Evolutionary conservation across 106 monocot species (phyloP).

Genomic region (Vanilla planifolia): DNA sequence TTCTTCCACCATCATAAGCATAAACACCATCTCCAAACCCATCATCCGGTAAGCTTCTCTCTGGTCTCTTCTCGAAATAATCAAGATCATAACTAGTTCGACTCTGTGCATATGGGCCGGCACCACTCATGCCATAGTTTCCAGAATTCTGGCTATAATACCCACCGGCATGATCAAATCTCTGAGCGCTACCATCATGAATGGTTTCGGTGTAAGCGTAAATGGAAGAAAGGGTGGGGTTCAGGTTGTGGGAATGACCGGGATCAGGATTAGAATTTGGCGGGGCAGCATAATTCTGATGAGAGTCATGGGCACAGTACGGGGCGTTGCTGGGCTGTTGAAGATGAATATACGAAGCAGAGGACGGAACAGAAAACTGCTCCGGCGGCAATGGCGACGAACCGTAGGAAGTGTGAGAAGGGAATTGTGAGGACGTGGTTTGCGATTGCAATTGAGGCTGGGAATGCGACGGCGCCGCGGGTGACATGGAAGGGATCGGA

Average conservation of each 20-base stretch:
- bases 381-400: conserved; percentile 24
- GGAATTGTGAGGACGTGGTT: conserved; percentile 10
- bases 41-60: conserved; percentile 15
- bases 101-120: background rate
- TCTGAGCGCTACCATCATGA: conserved; percentile 9
- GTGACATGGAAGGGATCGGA: conserved; percentile 16
- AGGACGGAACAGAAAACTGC: background rate
- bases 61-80: conserved; percentile 17
- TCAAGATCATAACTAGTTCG: conserved; percentile 14
- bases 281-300: conserved; percentile 6
- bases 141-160: conserved; percentile 10
- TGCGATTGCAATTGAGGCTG: conserved; percentile 6
- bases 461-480: conserved; percentile 18
- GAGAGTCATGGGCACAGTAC: conserved; percentile 21
- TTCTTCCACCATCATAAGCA: conserved; percentile 62
- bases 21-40: conserved; percentile 59
- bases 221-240: conserved; percentile 2
- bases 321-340: conserved; percentile 12
- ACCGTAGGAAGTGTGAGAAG: conserved; percentile 20
- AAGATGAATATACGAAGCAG: conserved; percentile 15
- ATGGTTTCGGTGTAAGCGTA: conserved; percentile 27
- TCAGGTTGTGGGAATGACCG: background rate
- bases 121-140: conserved; percentile 11
- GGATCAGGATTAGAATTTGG: conserved; percentile 14
- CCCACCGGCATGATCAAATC: conserved; percentile 15